phyloP scores from a whole-genome alignment of 1,284 basidiomycete genomes.

The Rhodotorula sp. region DNA sequence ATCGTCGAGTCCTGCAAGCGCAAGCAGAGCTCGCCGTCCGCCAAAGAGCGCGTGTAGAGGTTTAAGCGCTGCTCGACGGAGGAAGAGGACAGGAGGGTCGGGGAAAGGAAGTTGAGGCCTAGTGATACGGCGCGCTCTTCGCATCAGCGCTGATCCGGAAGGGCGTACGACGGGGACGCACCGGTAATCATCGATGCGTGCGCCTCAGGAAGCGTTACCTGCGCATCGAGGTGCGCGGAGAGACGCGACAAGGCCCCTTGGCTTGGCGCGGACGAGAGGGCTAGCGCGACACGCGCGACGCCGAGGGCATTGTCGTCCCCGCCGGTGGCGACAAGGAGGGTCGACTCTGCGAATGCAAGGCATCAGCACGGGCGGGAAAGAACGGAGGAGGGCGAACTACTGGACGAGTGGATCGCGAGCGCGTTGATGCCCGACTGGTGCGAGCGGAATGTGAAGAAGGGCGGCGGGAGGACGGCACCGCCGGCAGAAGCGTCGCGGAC shows the following conservation, averaged over 20 bases:
- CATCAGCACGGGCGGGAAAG: neutral
- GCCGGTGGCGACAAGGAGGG: slow-evolving; percentile 8
- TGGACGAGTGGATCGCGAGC: neutral
- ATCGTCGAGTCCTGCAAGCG: neutral
- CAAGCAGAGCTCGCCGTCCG: neutral
- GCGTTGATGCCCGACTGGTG: slow-evolving; percentile 32
- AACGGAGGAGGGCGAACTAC: no score
- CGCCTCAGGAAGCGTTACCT: neutral
- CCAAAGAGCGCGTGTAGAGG: neutral
- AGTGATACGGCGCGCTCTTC: no score
- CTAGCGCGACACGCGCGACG: neutral
- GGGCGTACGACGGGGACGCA: neutral
- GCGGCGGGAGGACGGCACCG: neutral
- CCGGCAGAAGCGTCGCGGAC: neutral
- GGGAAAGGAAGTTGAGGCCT: slow-evolving; percentile 19
- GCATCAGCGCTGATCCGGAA: no score
- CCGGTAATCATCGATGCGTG: slow-evolving; percentile 24
- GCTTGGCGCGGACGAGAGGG: accelerated
- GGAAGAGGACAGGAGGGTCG: slow-evolving; percentile 7
- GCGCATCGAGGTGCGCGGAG: no score
- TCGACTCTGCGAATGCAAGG: neutral
- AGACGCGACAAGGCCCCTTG: neutral
- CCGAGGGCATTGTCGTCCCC: slow-evolving; percentile 29
- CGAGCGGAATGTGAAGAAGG: neutral
- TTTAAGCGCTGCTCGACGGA: slow-evolving; percentile 29